Base-by-base conservation (phyloP, 352 stramenopile species). In the Phytophthora idaei region DNA sequence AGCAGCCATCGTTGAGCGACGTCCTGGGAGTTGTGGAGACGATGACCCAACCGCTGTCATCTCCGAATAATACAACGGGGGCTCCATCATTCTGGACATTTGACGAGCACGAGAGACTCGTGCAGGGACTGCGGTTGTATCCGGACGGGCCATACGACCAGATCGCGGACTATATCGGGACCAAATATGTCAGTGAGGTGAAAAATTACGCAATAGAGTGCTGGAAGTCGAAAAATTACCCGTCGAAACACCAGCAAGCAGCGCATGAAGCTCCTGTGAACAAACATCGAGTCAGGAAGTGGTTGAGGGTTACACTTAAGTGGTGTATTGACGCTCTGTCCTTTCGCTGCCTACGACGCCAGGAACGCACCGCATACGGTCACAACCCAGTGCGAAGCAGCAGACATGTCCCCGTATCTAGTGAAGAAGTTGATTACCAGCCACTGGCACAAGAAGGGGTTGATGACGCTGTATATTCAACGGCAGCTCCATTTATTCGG, bases 301-400 rank as follows among this genome's bases (percentile, higher is more conserved):
- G 59, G 50, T 21, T 61, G 9, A 53, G 39, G 14, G 5, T 12
- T 14, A 14, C 58, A 1, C 37, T 59, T 14, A 31, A 45, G 9
- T 60, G 50, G 49, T 66, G 59, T 32, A 4, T 44, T 28, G 21
- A 48, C 0, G 14, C 31, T 7, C 41, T 67, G 11, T 50, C 59
- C 2, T 48, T 60, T 46, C 15, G 32, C 9, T 67, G 49, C 28
- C 49, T 67, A 27, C 51, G 42, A 21, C 45, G 10, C 1, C 21
- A 25, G 27, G 25, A 48, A 50, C 31, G 29, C n/a, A 29, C 29
- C 7, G 5, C 27, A 31, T 11, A 11, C 8, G 31, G 3, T 4
- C 14, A 34, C 9, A 36, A 10, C 45, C 25, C 45, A 7, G 27
- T 25, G 11, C 45, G 21, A 36, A 4, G 12, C 3, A 42, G 48